These are phyloP conservation scores for Fonsecaea pedrosoi DNA, from an alignment of 2,329 filamentous ascomycete genomes.

Conservation along the genomic window DNA sequence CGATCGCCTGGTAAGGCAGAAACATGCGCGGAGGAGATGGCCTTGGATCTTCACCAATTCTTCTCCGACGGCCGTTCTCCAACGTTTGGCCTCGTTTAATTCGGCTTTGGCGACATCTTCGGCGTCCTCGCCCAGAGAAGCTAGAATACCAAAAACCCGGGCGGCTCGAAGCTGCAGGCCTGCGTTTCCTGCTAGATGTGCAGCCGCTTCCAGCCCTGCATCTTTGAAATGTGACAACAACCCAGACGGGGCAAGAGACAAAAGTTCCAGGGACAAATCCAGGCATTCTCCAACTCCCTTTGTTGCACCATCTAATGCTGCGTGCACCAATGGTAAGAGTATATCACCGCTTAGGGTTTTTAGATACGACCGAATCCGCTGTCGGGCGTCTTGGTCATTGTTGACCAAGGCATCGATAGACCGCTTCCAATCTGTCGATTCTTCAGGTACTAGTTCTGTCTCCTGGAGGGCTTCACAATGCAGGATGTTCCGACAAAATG, in stretches of 20 bases:
- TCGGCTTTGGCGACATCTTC: slow-evolving; percentile 18
- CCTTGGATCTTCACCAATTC: slow-evolving; percentile 66
- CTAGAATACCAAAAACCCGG: slow-evolving; percentile 76
- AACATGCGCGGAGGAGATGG: slow-evolving; percentile 64
- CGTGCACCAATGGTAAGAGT: slow-evolving; percentile 46
- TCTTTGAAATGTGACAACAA: slow-evolving; percentile 17
- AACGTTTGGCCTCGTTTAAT: slow-evolving; percentile 43
- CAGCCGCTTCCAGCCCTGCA: slow-evolving; percentile 19
- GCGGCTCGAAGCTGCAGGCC: slow-evolving; percentile 71
- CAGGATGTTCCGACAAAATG: slow-evolving; percentile 70
- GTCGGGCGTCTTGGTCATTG: slow-evolving; percentile 35
- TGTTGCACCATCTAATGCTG: slow-evolving; percentile 54
- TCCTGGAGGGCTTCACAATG: slow-evolving; percentile 62
- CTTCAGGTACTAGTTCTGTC: slow-evolving; percentile 54
- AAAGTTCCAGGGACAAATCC: slow-evolving; percentile 60
- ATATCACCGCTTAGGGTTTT: slow-evolving; percentile 42
- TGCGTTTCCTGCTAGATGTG: slow-evolving; percentile 65
- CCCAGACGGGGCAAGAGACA: slow-evolving; percentile 61
- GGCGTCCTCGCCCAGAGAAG: slow-evolving; percentile 62
- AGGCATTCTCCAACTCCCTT: slow-evolving; percentile 53
- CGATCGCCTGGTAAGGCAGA: slow-evolving; percentile 62
- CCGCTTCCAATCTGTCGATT: slow-evolving; percentile 84
- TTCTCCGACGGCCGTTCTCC: slow-evolving; percentile 67
- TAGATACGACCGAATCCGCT: slow-evolving; percentile 27
- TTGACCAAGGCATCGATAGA: slow-evolving; percentile 64